A percentile compares a stretch with the other conserved stretches of the same genome.
phyloP scores from a whole-genome alignment of 2,329 filamentous ascomycete species.

The Amauroascus niger region DNA sequence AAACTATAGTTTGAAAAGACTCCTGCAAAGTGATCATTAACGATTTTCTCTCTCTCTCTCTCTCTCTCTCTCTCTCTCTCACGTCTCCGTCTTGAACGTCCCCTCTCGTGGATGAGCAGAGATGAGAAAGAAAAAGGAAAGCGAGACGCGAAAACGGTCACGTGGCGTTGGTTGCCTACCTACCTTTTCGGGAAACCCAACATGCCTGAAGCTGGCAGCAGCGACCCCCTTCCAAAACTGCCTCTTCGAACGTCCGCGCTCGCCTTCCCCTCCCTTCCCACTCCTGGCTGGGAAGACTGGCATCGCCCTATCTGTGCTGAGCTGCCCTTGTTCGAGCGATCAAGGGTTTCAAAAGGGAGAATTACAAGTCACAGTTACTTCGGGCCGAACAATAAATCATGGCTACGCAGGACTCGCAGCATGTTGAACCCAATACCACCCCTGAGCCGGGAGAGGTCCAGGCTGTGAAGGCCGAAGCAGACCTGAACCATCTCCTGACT shows the following conservation, averaged over 20 bases:
- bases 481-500: constrained; percentile 19
- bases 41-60: too few species aligned
- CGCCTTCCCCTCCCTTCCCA: too few species aligned
- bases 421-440: background rate
- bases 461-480: constrained; percentile 15
- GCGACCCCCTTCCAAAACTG: background rate
- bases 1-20: too few species aligned
- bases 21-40: too few species aligned
- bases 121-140: background rate
- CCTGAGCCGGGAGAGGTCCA: background rate
- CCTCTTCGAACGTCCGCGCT: too few species aligned
- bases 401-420: background rate
- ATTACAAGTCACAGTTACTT: background rate
- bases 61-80: too few species aligned
- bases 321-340: background rate
- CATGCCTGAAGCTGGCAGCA: background rate
- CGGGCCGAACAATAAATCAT: background rate
- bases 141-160: background rate
- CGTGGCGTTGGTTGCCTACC: background rate
- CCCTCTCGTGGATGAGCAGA: too few species aligned
- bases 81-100: too few species aligned
- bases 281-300: background rate
- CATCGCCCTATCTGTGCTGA: background rate
- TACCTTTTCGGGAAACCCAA: background rate
- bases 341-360: too few species aligned